Evolutionary conservation across 805 yeast genomes (phyloP).

Genomic region (Lipomyces yamadae): DNA sequence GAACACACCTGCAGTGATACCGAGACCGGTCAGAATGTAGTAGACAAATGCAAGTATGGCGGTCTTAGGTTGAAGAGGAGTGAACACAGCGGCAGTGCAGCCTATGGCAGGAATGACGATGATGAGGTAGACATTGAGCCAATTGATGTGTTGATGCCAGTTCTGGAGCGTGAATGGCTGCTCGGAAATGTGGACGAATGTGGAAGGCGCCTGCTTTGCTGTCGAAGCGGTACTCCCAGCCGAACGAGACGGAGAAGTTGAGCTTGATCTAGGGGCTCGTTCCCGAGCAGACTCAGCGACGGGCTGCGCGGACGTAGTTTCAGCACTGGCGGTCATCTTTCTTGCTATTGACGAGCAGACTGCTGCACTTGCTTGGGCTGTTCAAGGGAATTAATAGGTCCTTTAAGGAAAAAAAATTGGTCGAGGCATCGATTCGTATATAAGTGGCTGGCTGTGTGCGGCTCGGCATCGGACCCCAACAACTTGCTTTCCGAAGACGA

Average conservation of each 20-base stretch:
- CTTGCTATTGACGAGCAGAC: background rate
- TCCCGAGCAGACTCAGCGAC: slow-evolving; percentile 3
- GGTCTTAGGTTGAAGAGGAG: slow-evolving; percentile 58
- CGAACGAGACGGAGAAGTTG: slow-evolving; percentile 16
- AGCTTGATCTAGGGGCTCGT: slow-evolving; percentile 10
- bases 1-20: slow-evolving; percentile 65
- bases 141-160: slow-evolving; percentile 74
- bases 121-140: slow-evolving; percentile 68
- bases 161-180: slow-evolving; percentile 75
- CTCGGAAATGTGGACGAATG: slow-evolving; percentile 61
- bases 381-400: too few relatives aligned
- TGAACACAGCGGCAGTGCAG: slow-evolving; percentile 49
- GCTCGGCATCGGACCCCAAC: background rate
- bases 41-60: slow-evolving; percentile 57
- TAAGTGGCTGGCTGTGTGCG: background rate
- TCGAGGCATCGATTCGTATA: background rate
- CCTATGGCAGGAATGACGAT: slow-evolving; percentile 62
- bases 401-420: background rate
- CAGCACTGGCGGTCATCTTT: slow-evolving; percentile 16
- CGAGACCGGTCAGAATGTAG: slow-evolving; percentile 66
- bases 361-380: background rate
- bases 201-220: slow-evolving; percentile 18
- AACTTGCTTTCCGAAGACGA: background rate
- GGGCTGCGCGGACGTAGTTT: slow-evolving; percentile 16
- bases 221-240: slow-evolving; percentile 8